Base-by-base conservation (phyloP, 2,329 filamentous ascomycete species). In the Diaporthe eres region DNA sequence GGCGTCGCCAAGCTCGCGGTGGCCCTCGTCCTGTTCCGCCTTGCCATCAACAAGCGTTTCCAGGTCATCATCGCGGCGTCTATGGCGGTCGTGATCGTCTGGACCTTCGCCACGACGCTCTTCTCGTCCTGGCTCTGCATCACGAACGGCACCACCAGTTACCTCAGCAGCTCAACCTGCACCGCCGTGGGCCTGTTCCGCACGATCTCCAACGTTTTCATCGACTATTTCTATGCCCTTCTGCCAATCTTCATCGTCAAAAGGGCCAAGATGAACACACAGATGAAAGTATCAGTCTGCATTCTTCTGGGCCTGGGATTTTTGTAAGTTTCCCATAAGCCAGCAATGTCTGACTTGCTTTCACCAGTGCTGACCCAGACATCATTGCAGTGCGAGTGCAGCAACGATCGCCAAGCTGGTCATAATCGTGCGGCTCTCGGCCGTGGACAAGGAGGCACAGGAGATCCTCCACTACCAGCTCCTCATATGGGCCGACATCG, bases 381-480 rank as follows among this genome's bases (percentile, higher is more conserved):
- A 17, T 10, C 2, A 42, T 19, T 51, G 61, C 65, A 83, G 82
- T 67, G 82, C 82, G 19, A 83, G 81, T 34, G 79, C 80, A 1
- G 81, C 82, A 8, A 83, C 82, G n/a, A 82, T 83, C 22, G 81
- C 80, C 22, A 83, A 83, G 67, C 80, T 83, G 28, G 80, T 82
- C 74, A 79, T 83, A 55, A 80, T 83, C 51, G 77, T 81, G 25
- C 79, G 75, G 39, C 68, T 83, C 7, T 68, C 79, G 15, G 70
- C 77, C 8, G 80, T 80, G 10, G 80, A 60, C 17, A 79, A 77
- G 3, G 70, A 71, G n/a, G 78, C 60, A 22, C 79, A 79, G 12
- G 60, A 80, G 19, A 77, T 74, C 13, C 72, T 82, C 13, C 82
- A 83, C 75, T 80, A 82, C 73, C 78, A 82, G 25, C 78, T 83